These are phyloP conservation scores for Penicillium sp. DNA, from an alignment of 2,329 filamentous ascomycete species.

Conservation along the genomic window DNA sequence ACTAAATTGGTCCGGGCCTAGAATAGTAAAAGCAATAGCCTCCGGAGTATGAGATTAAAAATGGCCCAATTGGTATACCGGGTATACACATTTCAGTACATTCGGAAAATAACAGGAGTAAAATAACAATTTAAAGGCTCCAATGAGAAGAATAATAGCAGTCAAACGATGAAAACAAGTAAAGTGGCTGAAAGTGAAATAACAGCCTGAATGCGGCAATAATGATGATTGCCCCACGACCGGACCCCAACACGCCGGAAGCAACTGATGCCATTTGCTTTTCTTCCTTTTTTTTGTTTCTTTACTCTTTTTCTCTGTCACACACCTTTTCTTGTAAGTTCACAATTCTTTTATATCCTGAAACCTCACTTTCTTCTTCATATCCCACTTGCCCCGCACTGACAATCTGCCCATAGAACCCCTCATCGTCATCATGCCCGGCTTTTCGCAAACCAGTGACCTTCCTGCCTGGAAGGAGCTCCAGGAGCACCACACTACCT, in stretches of 20 bases:
- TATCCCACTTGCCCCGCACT: conserved; percentile 27
- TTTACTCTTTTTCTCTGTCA: conserved; percentile 12
- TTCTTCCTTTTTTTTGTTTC: conserved; percentile 8
- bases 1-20: not conserved
- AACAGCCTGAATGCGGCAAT: conserved; percentile 23
- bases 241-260: conserved; percentile 30
- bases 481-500: conserved; percentile 80
- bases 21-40: conserved; percentile 8
- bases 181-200: not conserved
- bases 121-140: not conserved
- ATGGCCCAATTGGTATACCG: not conserved
- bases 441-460: conserved; percentile 71
- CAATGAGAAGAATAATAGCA: not conserved
- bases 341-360: not conserved
- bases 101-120: not conserved
- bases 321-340: not conserved
- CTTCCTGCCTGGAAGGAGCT: conserved; percentile 86
- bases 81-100: not conserved
- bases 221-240: conserved; percentile 30
- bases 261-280: conserved; percentile 21
- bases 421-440: conserved; percentile 33
- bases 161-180: not conserved
- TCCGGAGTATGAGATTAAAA: not conserved
- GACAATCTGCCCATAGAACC: conserved; percentile 18
- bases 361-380: not conserved